phyloP scores from a whole-genome alignment of 2,329 filamentous ascomycete genomes.

The Botrytis aclada region DNA sequence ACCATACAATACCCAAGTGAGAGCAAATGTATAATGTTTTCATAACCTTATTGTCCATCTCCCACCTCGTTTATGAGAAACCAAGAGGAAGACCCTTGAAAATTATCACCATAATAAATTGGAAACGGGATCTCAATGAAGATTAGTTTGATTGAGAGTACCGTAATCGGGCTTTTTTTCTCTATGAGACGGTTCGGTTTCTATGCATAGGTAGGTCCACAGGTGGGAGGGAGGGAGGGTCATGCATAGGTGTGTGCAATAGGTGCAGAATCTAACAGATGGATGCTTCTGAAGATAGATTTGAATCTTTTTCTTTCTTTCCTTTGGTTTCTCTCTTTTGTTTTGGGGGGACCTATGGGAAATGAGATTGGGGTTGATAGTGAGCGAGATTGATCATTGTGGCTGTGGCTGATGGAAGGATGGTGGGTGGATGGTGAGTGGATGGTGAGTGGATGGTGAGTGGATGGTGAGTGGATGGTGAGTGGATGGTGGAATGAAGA shows the following conservation, averaged over 20 bases:
- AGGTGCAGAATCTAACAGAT: background rate
- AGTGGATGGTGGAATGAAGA: background rate
- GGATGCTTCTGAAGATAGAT: constrained; percentile 1
- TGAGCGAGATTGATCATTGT: background rate
- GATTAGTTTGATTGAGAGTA: background rate
- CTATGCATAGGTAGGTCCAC: background rate
- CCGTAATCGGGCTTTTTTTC: background rate
- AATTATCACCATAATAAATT: background rate
- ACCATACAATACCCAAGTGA: too few species aligned
- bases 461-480: too few species aligned
- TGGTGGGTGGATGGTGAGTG: too few species aligned
- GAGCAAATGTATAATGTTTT: too few species aligned
- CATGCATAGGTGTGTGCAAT: background rate
- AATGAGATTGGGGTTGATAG: background rate
- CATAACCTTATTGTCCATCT: background rate
- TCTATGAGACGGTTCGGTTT: background rate
- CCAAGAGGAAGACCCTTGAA: background rate
- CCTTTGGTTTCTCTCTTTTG: too few species aligned
- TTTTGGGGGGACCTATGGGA: background rate
- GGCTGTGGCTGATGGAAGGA: background rate
- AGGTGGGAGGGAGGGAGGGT: background rate
- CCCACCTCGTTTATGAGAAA: background rate
- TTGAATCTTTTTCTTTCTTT: background rate
- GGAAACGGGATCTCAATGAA: background rate
- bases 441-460: too few species aligned